phyloP scores from a whole-genome alignment of 2,329 filamentous ascomycete species.

The Cercospora nicotianae region DNA sequence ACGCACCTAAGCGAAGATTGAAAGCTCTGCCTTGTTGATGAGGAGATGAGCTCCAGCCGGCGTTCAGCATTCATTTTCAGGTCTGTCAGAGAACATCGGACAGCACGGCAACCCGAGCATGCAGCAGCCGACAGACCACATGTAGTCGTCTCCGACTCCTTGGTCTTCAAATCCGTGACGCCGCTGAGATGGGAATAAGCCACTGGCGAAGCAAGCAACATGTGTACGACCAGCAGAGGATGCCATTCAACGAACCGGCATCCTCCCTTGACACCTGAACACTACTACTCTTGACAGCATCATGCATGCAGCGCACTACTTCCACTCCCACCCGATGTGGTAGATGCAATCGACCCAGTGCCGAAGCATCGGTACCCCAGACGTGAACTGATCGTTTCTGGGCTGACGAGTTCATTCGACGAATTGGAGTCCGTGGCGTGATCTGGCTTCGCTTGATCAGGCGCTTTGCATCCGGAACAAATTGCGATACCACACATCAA shows the following conservation, averaged over 20 bases:
- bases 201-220: not conserved
- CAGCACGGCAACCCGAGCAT: not conserved
- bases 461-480: not conserved
- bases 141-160: not conserved
- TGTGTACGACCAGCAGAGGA: not conserved
- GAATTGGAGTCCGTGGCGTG: slow-evolving; percentile 8
- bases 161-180: not conserved
- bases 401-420: not conserved
- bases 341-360: slow-evolving; percentile 6
- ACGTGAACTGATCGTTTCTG: not conserved
- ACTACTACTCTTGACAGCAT: not conserved
- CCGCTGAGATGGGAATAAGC: not conserved
- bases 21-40: not conserved
- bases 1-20: not conserved
- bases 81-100: not conserved
- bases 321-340: not conserved
- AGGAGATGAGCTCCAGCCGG: not conserved
- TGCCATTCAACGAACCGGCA: not conserved
- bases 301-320: not conserved
- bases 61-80: not conserved
- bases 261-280: not conserved
- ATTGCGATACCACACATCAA: not conserved
- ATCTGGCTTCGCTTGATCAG: slow-evolving; percentile 9
- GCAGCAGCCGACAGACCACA: not conserved
- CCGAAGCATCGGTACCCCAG: slow-evolving; percentile 2